phyloP scores from a whole-genome alignment of 495 filamentous ascomycete species.

The Penicillium waksmanii region DNA sequence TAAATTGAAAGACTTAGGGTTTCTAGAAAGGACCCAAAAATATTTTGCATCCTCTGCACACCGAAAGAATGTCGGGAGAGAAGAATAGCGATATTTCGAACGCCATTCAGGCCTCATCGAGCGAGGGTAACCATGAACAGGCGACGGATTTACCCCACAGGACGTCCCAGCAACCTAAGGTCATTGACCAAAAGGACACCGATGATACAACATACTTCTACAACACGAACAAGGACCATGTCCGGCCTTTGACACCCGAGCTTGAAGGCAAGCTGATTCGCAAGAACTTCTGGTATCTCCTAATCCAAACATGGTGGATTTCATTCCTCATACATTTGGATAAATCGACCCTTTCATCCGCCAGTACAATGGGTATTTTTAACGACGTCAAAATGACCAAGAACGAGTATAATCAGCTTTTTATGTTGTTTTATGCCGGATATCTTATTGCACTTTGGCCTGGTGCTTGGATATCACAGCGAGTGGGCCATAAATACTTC shows the following conservation, averaged over 20 bases:
- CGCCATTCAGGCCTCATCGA: background rate
- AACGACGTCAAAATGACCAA: slow-evolving; percentile 13
- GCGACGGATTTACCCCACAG: background rate
- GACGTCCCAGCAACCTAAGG: background rate
- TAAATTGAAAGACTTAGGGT: background rate
- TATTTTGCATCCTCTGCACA: background rate
- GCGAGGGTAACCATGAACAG: background rate
- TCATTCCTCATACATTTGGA: slow-evolving; percentile 17
- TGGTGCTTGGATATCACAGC: slow-evolving; percentile 11
- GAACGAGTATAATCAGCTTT: slow-evolving; percentile 16
- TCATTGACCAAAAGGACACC: slow-evolving; percentile 8
- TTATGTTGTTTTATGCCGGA: slow-evolving; percentile 15
- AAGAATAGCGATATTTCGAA: slow-evolving; percentile 3
- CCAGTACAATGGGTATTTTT: slow-evolving; percentile 17
- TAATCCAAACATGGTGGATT: slow-evolving; percentile 16
- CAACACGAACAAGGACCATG: slow-evolving; percentile 9
- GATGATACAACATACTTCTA: slow-evolving; percentile 15
- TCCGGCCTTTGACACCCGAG: slow-evolving; percentile 3
- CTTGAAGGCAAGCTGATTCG: slow-evolving; percentile 8
- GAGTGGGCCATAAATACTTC: slow-evolving; percentile 13
- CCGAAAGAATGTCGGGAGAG: background rate
- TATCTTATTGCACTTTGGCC: slow-evolving; percentile 15
- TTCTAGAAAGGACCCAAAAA: background rate
- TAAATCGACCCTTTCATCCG: slow-evolving; percentile 13
- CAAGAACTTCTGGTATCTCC: slow-evolving; percentile 13